Percentiles rank a stretch among this genome's conserved stretches.
phyloP scores from a whole-genome alignment of 129 eudicot species.

The Kitagawia praeruptora region DNA sequence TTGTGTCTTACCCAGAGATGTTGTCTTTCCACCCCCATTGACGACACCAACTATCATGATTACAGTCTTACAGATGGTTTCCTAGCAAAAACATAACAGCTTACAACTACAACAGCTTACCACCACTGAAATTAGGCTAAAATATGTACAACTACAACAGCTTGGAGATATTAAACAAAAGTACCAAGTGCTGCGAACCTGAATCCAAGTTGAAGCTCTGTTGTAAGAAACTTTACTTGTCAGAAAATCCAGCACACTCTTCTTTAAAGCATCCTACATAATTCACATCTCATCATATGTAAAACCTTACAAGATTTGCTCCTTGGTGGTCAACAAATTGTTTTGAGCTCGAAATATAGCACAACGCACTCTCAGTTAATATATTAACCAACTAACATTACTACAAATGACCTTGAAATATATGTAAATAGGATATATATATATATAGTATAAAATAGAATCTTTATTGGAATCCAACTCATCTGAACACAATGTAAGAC shows the following conservation, averaged over 20 bases:
- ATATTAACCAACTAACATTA: not conserved
- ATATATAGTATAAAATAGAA: no score
- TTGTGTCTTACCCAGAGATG: no score
- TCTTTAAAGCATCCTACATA: conserved; percentile 74
- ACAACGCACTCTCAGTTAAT: not conserved
- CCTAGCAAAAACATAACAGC: no score
- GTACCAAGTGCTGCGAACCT: conserved; percentile 38
- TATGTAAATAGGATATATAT: not conserved
- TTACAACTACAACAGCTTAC: no score
- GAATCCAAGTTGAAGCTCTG: conserved; percentile 81
- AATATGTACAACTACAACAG: conserved; percentile 7
- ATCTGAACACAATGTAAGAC: not conserved
- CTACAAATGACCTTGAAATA: not conserved
- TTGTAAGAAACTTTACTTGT: conserved; percentile 59
- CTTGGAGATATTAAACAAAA: not conserved
- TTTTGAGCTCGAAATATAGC: not conserved
- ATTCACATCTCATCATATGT: conserved; percentile 2
- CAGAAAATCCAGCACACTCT: conserved; percentile 63
- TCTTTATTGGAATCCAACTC: not conserved
- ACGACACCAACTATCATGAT: no score
- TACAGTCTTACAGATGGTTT: no score
- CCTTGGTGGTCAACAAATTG: not conserved
- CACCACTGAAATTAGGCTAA: conserved; percentile 3
- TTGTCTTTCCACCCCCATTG: no score
- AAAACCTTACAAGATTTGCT: not conserved